Conservation (phyloP, 257 asterid genomes). For the Solanum arcanum region DNA sequence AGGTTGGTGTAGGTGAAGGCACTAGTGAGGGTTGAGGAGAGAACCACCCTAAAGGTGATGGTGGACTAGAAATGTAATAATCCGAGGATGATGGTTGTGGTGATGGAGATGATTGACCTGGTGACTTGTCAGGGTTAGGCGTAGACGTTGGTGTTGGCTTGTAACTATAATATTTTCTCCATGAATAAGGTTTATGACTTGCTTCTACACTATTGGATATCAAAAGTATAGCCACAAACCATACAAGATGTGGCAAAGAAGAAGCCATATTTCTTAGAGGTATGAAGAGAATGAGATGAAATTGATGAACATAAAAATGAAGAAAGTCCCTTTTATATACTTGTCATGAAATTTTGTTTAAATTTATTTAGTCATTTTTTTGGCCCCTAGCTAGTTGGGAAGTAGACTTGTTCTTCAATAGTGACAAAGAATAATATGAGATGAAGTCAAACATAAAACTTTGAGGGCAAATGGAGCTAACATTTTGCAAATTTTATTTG, state of each 20-base stretch:
- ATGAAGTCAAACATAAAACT: background rate
- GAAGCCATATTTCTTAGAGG: constrained; percentile 4
- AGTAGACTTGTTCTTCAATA: background rate
- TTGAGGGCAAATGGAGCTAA: background rate
- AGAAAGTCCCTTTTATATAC: background rate
- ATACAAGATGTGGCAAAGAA: background rate
- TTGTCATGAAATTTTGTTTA: background rate
- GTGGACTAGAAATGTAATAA: background rate
- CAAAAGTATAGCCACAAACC: constrained; percentile 3
- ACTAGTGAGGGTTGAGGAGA: background rate
- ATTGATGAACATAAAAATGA: background rate
- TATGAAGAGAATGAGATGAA: background rate
- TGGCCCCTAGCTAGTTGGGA: background rate
- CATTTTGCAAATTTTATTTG: background rate
- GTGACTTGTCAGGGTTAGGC: background rate
- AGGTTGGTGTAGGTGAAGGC: background rate
- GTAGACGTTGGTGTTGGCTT: background rate
- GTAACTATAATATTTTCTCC: background rate
- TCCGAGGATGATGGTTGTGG: background rate
- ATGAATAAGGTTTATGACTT: background rate
- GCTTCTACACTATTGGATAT: constrained; percentile 1
- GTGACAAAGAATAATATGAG: background rate
- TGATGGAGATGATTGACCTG: background rate
- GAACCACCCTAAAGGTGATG: background rate
- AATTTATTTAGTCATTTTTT: background rate